Evolutionary conservation across 257 asterid genomes (phyloP), one percentile per base, ranked within the genome.

Genomic region (Nicotiana noctiflora): DNA sequence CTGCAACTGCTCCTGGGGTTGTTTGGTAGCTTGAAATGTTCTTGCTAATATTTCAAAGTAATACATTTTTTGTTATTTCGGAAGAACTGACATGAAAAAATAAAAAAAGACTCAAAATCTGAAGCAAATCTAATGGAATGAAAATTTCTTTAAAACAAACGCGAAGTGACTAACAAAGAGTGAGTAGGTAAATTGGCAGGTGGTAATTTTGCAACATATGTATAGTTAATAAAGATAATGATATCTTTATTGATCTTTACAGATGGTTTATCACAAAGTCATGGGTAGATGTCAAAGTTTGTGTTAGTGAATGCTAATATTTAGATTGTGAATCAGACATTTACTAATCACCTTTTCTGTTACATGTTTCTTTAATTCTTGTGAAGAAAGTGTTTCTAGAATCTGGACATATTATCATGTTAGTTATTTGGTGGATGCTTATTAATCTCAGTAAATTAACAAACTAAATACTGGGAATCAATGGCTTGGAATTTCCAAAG

Each of bases 281-380:
- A 46, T 19, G 59, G 59, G 59, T 6, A 5, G 13, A 2, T 44
- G 77, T 19, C 57, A 44, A 40, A 2, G 3, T 19, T 19, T 40
- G n/a, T 19, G 5, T 5, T 37, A 68, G 77, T 19, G 12, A 68
- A 70, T 44, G 34, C 21, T 19, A 44, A 12, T 44, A 44, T 44
- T 70, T 70, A 68, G 56, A 37, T 70, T 44, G 34, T 40, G 77
- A 44, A 40, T 19, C 77, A 3, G 77, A 70, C 77, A 70, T 70
- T 70, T 44, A 19, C 37, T 70, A n/a, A 70, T 59, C 19, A 44
- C 77, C 59, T 70, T 21, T 19, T 40, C 44, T 40, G 59, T 70
- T 37, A 70, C 32, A 44, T 44, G 59, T 70, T 70, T 21, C 11
- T 70, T 70, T 70, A 59, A 44, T 59, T 70, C 44, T 10, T 19